Conservation (phyloP, 352 stramenopile genomes). For the Globisporangium yorkense region DNA sequence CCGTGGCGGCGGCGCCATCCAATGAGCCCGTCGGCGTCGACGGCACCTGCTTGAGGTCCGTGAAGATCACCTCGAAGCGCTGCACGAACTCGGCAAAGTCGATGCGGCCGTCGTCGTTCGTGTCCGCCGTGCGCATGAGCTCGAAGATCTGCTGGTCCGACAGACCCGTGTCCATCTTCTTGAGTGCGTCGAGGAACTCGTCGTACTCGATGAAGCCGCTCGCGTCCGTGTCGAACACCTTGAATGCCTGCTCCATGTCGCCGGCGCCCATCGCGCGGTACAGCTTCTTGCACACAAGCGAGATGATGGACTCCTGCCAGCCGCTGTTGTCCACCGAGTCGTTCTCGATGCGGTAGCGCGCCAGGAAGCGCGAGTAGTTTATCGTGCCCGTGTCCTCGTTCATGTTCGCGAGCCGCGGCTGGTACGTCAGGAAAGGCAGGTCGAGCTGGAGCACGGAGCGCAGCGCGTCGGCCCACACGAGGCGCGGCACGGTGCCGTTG, state of each 20-base stretch:
- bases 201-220: conserved; percentile 92
- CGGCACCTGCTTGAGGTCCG: conserved; percentile 40
- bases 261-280: conserved; percentile 90
- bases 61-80: conserved; percentile 92
- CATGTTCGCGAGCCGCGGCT: conserved; percentile 80
- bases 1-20: not conserved
- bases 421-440: conserved; percentile 88
- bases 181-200: conserved; percentile 89
- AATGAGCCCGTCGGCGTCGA: conserved; percentile 15
- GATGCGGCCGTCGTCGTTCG: conserved; percentile 89
- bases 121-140: conserved; percentile 90
- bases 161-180: conserved; percentile 90
- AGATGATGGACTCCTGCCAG: conserved; percentile 91
- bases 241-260: conserved; percentile 86
- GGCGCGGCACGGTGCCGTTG: conserved; percentile 73
- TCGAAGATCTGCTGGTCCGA: conserved; percentile 91
- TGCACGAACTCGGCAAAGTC: conserved; percentile 89
- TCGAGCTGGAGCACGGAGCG: conserved; percentile 90
- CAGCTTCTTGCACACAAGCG: conserved; percentile 89
- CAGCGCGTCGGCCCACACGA: conserved; percentile 89
- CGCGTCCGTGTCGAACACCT: conserved; percentile 88
- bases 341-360: conserved; percentile 91
- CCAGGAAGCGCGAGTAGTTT: conserved; percentile 93
- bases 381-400: conserved; percentile 79
- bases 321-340: conserved; percentile 73